phyloP scores from a whole-genome alignment of 2,329 filamentous ascomycete species.

The Cytospora chrysosperma region DNA sequence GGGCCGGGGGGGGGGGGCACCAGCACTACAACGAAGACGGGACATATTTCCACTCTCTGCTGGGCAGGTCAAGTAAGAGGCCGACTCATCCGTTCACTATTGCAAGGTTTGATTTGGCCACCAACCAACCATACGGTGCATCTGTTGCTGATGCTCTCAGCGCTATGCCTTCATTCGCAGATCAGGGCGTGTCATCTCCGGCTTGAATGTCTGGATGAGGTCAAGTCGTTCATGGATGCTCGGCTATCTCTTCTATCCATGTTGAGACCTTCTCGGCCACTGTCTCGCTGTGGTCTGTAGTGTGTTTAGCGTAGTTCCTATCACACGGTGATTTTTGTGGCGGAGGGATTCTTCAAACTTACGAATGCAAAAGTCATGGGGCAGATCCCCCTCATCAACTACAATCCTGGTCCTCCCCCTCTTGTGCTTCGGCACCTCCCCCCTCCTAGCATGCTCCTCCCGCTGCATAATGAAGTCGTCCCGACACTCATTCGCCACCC shows the following conservation, averaged over 20 bases:
- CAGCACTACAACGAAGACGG: no score
- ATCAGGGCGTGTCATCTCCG: background rate
- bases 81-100: no score
- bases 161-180: background rate
- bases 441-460: constrained; percentile 33
- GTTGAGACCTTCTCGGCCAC: constrained; percentile 47
- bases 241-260: constrained; percentile 54
- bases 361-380: constrained; percentile 62
- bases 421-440: constrained; percentile 28
- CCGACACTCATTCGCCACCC: constrained; percentile 57
- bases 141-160: background rate
- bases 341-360: constrained; percentile 29
- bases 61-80: background rate
- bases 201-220: background rate
- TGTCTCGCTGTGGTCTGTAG: constrained; percentile 45
- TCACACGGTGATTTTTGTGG: background rate
- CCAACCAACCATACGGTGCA: no score
- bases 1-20: no score
- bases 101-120: no score
- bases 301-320: constrained; percentile 19
- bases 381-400: constrained; percentile 55
- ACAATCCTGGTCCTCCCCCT: constrained; percentile 46
- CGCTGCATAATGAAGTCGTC: constrained; percentile 54
- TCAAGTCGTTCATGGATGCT: constrained; percentile 15
- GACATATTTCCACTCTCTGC: no score